Evolutionary conservation across 768 basidiomycete species (phyloP).

Genomic region (Mycena capillaripes): DNA sequence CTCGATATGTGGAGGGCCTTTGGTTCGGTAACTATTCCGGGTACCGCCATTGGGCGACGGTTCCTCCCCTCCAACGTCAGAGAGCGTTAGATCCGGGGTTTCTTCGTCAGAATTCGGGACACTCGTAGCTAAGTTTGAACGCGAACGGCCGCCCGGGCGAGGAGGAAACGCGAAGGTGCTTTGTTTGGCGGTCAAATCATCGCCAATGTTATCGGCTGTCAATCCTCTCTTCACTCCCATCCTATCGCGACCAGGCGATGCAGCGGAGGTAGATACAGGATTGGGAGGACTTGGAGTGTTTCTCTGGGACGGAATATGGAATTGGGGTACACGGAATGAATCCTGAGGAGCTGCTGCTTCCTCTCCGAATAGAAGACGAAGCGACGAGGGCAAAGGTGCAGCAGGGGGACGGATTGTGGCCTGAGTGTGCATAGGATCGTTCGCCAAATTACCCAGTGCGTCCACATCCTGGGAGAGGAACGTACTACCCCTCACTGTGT

Average conservation of each 20-base stretch:
- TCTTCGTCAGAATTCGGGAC: slow-evolving; percentile 47
- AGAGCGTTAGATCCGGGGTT: slow-evolving; percentile 8
- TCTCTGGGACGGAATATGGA: slow-evolving; percentile 44
- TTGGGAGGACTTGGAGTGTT: slow-evolving; percentile 43
- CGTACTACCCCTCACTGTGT: slow-evolving; percentile 68
- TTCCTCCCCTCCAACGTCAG: slow-evolving; percentile 18
- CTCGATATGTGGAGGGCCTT: slow-evolving; percentile 54
- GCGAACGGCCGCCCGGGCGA: slow-evolving; percentile 48
- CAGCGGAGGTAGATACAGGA: slow-evolving; percentile 38
- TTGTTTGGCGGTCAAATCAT: slow-evolving; percentile 62
- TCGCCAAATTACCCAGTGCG: neutral
- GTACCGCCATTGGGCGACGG: neutral
- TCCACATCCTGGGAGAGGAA: slow-evolving; percentile 18
- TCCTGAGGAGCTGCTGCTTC: slow-evolving; percentile 54
- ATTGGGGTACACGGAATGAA: slow-evolving; percentile 57
- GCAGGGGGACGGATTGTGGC: slow-evolving; percentile 46
- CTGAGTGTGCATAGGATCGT: slow-evolving; percentile 21
- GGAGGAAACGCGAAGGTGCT: slow-evolving; percentile 72
- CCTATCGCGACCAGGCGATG: slow-evolving; percentile 54
- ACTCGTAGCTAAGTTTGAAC: slow-evolving; percentile 47
- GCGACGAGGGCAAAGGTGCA: slow-evolving; percentile 73
- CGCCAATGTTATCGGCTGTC: slow-evolving; percentile 47
- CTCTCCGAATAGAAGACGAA: slow-evolving; percentile 85
- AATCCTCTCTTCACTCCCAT: slow-evolving; percentile 47
- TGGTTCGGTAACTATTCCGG: slow-evolving; percentile 32